phyloP scores from a whole-genome alignment of 208 protist species.

The Trypanosoma caninum region DNA sequence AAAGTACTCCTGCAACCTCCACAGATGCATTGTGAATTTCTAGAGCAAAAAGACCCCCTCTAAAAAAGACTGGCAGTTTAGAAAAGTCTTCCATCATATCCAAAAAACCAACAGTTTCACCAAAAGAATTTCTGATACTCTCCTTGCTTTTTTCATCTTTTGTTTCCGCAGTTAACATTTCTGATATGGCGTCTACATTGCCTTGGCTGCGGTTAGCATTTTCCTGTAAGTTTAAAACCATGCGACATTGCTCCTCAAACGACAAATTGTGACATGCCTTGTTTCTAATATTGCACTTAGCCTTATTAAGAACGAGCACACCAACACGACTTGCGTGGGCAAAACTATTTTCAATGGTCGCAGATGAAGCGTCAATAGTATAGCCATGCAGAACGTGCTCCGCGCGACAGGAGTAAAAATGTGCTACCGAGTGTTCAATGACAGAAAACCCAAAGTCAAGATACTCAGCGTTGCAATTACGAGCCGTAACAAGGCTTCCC shows the following conservation, averaged over 20 bases:
- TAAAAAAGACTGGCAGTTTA: conserved; percentile 29
- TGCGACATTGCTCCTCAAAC: conserved; percentile 37
- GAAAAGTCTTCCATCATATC: background rate
- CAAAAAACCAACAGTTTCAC: background rate
- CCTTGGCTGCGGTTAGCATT: too few relatives aligned
- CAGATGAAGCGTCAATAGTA: conserved; percentile 70
- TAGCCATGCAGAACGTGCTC: conserved; percentile 73
- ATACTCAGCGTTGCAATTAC: conserved; percentile 41
- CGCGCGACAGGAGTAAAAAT: conserved; percentile 66
- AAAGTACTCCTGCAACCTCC: conserved; percentile 36
- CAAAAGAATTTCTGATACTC: background rate
- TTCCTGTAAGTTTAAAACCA: conserved; percentile 16
- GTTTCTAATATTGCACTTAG: conserved; percentile 62
- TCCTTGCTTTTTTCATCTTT: background rate
- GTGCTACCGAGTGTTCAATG: conserved; percentile 68
- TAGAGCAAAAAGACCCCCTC: conserved; percentile 56
- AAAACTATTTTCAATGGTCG: conserved; percentile 66
- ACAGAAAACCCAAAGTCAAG: conserved; percentile 77
- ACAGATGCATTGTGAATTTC: conserved; percentile 54
- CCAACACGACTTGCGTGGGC: conserved; percentile 61
- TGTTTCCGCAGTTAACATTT: too few relatives aligned
- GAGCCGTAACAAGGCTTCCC: conserved; percentile 53
- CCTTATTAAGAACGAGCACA: conserved; percentile 58
- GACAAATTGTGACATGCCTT: conserved; percentile 23
- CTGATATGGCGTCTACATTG: too few relatives aligned